Conservation (phyloP, 805 yeast species). For the Suhomyces sp. region DNA sequence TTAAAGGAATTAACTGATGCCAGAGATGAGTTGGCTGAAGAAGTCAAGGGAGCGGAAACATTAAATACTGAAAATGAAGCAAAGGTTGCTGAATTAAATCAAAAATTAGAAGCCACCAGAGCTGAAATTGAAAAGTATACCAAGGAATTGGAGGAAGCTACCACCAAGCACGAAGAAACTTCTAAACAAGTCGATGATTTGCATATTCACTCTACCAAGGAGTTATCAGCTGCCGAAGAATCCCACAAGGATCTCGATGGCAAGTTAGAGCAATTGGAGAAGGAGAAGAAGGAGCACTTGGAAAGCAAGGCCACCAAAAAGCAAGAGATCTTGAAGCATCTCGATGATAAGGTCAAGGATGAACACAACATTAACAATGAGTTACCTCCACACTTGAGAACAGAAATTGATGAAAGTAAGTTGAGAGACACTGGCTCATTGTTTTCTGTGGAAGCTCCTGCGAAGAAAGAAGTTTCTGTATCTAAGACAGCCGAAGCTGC, state of each 20-base stretch:
- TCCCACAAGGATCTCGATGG: constrained; percentile 38
- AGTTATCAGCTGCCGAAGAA: constrained; percentile 26
- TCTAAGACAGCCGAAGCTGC: constrained; percentile 11
- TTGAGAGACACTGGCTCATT: constrained; percentile 40
- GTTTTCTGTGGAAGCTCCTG: constrained; percentile 30
- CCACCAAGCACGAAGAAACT: constrained; percentile 39
- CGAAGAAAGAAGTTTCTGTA: constrained; percentile 11
- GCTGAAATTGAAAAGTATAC: constrained; percentile 34
- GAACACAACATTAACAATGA: constrained; percentile 48
- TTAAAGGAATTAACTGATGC: constrained; percentile 51
- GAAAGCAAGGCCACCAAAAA: constrained; percentile 37
- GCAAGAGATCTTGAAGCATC: constrained; percentile 28
- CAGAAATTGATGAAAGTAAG: constrained; percentile 32
- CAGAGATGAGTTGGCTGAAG: constrained; percentile 46
- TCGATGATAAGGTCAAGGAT: constrained; percentile 42
- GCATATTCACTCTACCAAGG: constrained; percentile 22
- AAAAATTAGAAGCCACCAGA: constrained; percentile 44
- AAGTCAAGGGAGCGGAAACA: constrained; percentile 44
- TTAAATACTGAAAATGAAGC: constrained; percentile 45
- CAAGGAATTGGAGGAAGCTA: constrained; percentile 30
- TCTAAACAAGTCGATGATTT: constrained; percentile 39
- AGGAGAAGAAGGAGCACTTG: constrained; percentile 37
- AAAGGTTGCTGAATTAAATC: constrained; percentile 44
- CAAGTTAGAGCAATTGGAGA: constrained; percentile 41
- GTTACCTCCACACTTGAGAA: constrained; percentile 53